Base-by-base conservation (phyloP, 495 filamentous ascomycete genomes). In the Cetradonia linearis region DNA sequence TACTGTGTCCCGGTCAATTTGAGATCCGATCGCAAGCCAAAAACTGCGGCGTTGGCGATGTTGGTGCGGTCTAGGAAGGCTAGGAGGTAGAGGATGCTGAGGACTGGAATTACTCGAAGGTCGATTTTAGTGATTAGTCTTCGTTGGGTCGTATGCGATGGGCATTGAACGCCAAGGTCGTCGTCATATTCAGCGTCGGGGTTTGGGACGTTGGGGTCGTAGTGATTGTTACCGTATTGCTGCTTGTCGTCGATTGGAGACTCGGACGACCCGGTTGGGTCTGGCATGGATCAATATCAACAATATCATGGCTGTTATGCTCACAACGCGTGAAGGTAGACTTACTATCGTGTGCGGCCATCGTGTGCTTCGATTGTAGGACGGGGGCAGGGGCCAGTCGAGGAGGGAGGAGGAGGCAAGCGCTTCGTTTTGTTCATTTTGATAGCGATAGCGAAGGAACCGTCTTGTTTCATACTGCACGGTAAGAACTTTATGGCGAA, bases 61-160 rank as follows among this genome's bases (percentile, higher is more conserved):
- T 89, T 90, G 63, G 77, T 76, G 70, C 89, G 80, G 72, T 95
- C 91, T 42, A 96, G 72, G 70, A 96, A 96, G 53, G 91, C 91
- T 33, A 95, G 75, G 20, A 94, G 74, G 67, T 95, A 96, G 67
- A 96, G 72, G 37, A 95, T 74, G 67, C 84, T 88, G 48, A 96
- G 73, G 64, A 86, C 87, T 0, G 91, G 91, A 50, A 97, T 76
- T 31, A 96, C 77, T 65, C 85, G 84, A 66, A 83, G 73, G 69
- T 97, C 91, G 65, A 95, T 87, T 67, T 85, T 86, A 63, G 78
- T 72, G 72, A 88, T 81, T 50, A 96, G 74, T 64, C 75, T 81
- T 63, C 80, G 77, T 74, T 92, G 87, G 13, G 85, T 87, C 37
- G 86, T 89, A 58, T 84, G 78, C 25, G 81, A 67, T 25, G 84